A percentile compares a stretch with the other conserved stretches of the same genome.
Conservation (phyloP, 2,329 filamentous ascomycete genomes). For the Plectosphaerella cucumerina region DNA sequence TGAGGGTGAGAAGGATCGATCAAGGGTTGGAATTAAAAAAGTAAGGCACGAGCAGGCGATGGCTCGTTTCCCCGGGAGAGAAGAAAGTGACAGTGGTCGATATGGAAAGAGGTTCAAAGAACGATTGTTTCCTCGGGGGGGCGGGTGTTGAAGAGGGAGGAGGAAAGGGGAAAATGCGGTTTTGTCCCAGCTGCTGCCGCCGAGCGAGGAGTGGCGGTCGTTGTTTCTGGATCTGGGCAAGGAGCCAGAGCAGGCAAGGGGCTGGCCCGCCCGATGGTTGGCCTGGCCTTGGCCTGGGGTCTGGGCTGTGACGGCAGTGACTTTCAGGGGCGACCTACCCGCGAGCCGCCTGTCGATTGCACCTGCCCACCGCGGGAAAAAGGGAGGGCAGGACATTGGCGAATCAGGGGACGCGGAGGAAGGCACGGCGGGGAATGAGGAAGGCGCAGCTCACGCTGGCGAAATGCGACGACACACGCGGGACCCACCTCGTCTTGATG, state of each 20-base stretch:
- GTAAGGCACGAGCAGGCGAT: conserved; percentile 2
- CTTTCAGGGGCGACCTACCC: neutral
- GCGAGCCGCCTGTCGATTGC: neutral
- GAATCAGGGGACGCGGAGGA: neutral
- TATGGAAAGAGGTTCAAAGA: neutral
- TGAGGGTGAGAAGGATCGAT: conserved; percentile 11
- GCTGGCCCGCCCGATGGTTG: too few species aligned
- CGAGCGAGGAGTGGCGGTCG: neutral
- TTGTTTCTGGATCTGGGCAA: neutral
- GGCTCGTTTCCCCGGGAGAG: neutral
- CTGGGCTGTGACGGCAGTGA: neutral
- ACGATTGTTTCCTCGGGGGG: neutral
- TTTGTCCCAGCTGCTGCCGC: neutral
- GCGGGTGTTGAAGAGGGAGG: neutral
- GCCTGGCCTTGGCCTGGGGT: neutral
- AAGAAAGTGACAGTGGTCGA: neutral
- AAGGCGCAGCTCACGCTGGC: neutral
- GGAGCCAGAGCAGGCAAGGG: neutral
- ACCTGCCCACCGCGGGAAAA: neutral
- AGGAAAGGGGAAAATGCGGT: conserved; percentile 1
- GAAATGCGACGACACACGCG: neutral
- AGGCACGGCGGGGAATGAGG: neutral
- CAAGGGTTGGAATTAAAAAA: conserved; percentile 11
- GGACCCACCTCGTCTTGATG: neutral
- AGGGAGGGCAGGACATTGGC: neutral